Evolutionary conservation across 176 grass and related monocot species (phyloP).

Genomic region (Triticum turgidum): DNA sequence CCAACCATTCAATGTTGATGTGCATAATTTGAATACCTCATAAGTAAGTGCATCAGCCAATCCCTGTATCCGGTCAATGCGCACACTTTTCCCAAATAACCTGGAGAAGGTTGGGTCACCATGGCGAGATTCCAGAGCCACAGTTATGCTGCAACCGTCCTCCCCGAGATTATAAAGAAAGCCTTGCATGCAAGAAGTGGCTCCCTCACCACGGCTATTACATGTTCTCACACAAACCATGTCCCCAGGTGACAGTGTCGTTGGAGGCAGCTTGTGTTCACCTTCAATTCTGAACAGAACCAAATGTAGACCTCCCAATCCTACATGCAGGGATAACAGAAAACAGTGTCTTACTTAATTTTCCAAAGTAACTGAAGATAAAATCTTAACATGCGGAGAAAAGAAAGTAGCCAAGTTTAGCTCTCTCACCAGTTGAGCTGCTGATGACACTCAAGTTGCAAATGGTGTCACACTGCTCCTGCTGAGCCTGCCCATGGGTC

Average conservation of each 20-base stretch:
- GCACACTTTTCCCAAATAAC: constrained; percentile 88
- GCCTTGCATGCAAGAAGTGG: constrained; percentile 92
- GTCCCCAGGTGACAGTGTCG: constrained; percentile 84
- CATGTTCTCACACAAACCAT: constrained; percentile 94
- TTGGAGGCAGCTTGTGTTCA: constrained; percentile 83
- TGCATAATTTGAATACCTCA: constrained; percentile 58
- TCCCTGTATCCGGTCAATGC: constrained; percentile 87
- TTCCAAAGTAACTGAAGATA: neutral
- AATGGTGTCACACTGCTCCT: constrained; percentile 90
- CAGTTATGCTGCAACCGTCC: constrained; percentile 89
- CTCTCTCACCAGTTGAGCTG: constrained; percentile 80
- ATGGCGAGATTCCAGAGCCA: constrained; percentile 83
- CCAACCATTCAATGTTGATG: neutral
- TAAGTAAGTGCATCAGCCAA: constrained; percentile 94
- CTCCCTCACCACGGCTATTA: constrained; percentile 64
- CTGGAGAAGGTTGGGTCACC: constrained; percentile 96
- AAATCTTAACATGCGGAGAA: constrained; percentile 6
- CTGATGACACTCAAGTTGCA: constrained; percentile 90
- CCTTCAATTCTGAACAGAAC: constrained; percentile 91
- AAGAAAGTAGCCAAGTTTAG: neutral
- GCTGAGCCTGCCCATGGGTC: constrained; percentile 80
- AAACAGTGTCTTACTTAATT: neutral
- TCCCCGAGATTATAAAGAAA: constrained; percentile 87
- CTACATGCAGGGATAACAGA: constrained; percentile 26
- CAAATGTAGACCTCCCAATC: constrained; percentile 88